These are phyloP conservation scores for Candida dajiaensis DNA, from an alignment of 805 yeast species.

Conservation along the genomic window DNA sequence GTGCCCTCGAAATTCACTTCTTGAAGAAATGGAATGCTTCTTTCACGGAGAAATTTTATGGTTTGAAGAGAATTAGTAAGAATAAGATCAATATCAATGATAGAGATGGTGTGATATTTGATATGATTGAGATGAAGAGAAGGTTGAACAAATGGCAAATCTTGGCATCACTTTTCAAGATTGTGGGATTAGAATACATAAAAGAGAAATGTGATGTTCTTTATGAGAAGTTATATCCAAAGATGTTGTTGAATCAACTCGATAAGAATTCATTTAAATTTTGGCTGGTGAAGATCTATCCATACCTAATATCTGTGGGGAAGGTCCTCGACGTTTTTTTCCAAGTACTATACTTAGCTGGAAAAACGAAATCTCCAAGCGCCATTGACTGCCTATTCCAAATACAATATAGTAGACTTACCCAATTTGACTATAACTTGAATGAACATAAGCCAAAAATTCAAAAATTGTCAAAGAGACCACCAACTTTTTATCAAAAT, in stretches of 20 bases:
- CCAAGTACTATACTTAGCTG: slow-evolving; percentile 61
- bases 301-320: slow-evolving; percentile 43
- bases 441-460: slow-evolving; percentile 10
- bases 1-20: slow-evolving; percentile 65
- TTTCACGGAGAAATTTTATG: slow-evolving; percentile 90
- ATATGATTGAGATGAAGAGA: slow-evolving; percentile 42
- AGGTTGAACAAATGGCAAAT: slow-evolving; percentile 50
- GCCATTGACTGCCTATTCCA: slow-evolving; percentile 54
- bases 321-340: slow-evolving; percentile 48
- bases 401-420: slow-evolving; percentile 49
- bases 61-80: slow-evolving; percentile 55
- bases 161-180: slow-evolving; percentile 46
- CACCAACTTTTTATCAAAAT: slow-evolving; percentile 24
- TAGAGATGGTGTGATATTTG: slow-evolving; percentile 24
- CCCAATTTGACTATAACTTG: slow-evolving; percentile 23
- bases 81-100: slow-evolving; percentile 29
- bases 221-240: slow-evolving; percentile 59
- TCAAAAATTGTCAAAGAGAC: slow-evolving; percentile 11
- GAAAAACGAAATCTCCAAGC: slow-evolving; percentile 57
- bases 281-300: slow-evolving; percentile 55
- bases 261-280: slow-evolving; percentile 23
- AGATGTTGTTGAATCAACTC: slow-evolving; percentile 45
- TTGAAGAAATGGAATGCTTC: slow-evolving; percentile 73
- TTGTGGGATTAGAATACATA: slow-evolving; percentile 64
- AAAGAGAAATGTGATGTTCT: slow-evolving; percentile 59